phyloP scores from a whole-genome alignment of 345 rosid species.

The Corchorus capsularis region DNA sequence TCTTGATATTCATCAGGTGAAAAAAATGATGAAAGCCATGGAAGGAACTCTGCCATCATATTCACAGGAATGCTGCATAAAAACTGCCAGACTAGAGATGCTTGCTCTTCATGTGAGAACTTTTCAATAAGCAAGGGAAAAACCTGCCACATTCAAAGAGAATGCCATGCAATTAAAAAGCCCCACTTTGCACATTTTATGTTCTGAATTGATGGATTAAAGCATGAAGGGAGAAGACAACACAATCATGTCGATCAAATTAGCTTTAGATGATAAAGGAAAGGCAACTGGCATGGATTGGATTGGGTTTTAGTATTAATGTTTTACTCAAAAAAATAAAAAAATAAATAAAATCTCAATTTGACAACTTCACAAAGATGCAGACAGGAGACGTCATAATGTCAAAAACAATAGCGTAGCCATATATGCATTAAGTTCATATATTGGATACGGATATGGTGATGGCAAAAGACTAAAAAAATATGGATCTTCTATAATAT shows the following conservation, averaged over 20 bases:
- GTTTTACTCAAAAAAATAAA: not conserved
- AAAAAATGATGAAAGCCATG: slow-evolving; percentile 65
- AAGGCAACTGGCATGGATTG: not conserved
- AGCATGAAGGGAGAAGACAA: not conserved
- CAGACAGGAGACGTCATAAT: not conserved
- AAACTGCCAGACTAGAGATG: slow-evolving; percentile 69
- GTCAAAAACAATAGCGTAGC: slow-evolving; percentile 9
- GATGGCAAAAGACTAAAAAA: slow-evolving; percentile 1
- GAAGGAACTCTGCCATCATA: slow-evolving; percentile 63
- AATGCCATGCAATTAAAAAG: slow-evolving; percentile 10
- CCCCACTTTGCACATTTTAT: not conserved
- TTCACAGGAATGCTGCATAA: slow-evolving; percentile 70
- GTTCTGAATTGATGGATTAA: not conserved
- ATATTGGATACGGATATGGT: not conserved
- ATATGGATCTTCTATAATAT: not conserved
- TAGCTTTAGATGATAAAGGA: not conserved
- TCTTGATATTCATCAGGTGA: slow-evolving; percentile 52
- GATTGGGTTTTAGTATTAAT: not conserved
- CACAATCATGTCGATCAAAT: not conserved
- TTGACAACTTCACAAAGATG: not conserved
- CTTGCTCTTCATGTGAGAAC: slow-evolving; percentile 67
- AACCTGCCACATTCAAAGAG: slow-evolving; percentile 44
- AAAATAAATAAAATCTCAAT: not conserved
- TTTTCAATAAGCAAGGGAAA: slow-evolving; percentile 64
- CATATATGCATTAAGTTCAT: not conserved